Evolutionary conservation across 306 rosid species (phyloP), one percentile per base, ranked within the genome.

Genomic region (Quercus agrifolia): DNA sequence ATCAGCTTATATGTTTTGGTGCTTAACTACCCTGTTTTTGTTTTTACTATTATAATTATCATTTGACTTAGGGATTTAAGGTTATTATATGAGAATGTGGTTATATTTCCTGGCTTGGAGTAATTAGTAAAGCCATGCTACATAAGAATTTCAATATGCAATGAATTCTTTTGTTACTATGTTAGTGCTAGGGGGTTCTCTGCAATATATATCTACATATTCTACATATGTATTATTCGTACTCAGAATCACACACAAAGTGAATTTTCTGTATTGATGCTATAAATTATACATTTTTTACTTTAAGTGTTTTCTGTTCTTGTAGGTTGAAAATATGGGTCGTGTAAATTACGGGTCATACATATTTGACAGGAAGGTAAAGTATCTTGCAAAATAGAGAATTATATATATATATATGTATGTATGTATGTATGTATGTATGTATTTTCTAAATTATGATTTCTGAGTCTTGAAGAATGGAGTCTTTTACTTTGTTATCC

Each of bases 301-400:
- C 62, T 23, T 44, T 54, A 51, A 73, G 62, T 74, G 41, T 44
- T 75, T 83, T 76, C 58, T 72, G 56, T 57, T 72, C 68, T 78
- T 77, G 77, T 75, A 95, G 99, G 97, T 95, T 73, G 99, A 95
- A 85, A 92, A 95, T 81, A 87, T 90, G 96, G 97, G 99, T 74
- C 99, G 88, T 33, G 62, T 95, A 78, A 95, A 95, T 82, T 92
- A 92, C 14, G 98, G 99, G 72, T 82, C 85, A 57, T 91, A 85
- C 89, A 87, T 95, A 30, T 84, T 90, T 80, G 97, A 95, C 78
- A 74, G 68, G 79, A 95, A 95, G 99, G 99, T 95, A 90, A 90
- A 81, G 56, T 33, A 25, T 12, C 70, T 46, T 64, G 41, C 1
- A 28, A 31, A 15, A 64, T 56, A 12, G 17, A 38, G 56, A 49